Percentiles rank a stretch among this genome's conserved stretches.
Evolutionary conservation across 2,329 filamentous ascomycete genomes (phyloP).

Genomic region (Fusarium sacchari): DNA sequence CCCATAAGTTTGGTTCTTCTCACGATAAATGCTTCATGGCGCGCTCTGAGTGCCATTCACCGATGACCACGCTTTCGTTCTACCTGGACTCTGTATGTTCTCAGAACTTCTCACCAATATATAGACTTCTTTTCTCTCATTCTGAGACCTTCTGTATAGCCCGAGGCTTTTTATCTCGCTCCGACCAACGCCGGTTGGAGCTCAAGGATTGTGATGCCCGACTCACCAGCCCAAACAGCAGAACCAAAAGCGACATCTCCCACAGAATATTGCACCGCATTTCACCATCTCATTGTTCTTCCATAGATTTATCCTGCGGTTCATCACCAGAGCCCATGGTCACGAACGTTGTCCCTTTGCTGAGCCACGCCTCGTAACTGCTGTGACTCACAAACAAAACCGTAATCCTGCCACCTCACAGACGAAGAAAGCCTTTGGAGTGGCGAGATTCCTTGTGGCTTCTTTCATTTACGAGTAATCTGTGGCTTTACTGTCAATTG

Average conservation of each 20-base stretch:
- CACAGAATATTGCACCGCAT: fast-evolving
- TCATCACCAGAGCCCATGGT: not conserved
- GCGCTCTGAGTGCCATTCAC: not conserved
- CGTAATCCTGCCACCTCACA: not conserved
- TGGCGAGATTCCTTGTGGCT: fast-evolving
- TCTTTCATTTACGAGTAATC: not conserved
- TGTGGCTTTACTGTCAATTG: not conserved
- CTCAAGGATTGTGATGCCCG: not conserved
- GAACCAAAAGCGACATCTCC: not conserved
- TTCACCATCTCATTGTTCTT: fast-evolving
- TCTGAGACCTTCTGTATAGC: fast-evolving
- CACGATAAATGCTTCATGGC: not conserved
- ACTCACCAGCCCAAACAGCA: not conserved
- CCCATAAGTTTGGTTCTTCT: not conserved
- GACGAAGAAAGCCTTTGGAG: fast-evolving
- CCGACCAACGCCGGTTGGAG: fast-evolving
- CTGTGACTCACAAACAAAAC: not conserved
- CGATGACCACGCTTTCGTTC: not conserved
- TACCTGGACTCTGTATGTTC: fast-evolving
- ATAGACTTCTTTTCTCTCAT: fast-evolving
- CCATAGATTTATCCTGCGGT: fast-evolving
- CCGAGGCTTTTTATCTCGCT: not conserved
- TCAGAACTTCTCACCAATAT: fast-evolving
- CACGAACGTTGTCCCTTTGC: too few relatives aligned
- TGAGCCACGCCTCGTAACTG: too few relatives aligned